phyloP scores from a whole-genome alignment of 2,329 filamentous ascomycete genomes.

The Alternaria ventricosa region DNA sequence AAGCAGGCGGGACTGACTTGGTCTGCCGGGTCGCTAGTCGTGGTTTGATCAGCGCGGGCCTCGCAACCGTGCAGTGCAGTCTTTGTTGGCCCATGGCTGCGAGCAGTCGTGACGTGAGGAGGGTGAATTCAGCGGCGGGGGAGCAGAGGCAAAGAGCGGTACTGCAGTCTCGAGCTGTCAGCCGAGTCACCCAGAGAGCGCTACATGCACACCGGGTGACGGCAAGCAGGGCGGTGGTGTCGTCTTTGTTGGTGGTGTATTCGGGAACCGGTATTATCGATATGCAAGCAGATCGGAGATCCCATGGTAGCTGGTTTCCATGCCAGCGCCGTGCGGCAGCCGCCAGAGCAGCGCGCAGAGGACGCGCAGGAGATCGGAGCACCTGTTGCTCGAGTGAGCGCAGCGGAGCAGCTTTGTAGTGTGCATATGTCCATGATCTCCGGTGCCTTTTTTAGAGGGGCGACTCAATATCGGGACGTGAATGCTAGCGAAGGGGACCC shows the following conservation, averaged over 20 bases:
- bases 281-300: constrained; percentile 12
- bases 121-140: background rate
- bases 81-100: constrained; percentile 2
- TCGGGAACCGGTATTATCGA: constrained; percentile 19
- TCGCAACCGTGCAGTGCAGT: constrained; percentile 4
- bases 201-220: background rate
- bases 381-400: constrained; percentile 2
- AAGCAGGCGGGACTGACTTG: constrained; percentile 27
- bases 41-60: constrained; percentile 40
- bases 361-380: background rate
- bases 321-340: constrained; percentile 20
- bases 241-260: background rate
- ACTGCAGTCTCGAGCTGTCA: background rate
- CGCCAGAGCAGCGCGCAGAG: background rate
- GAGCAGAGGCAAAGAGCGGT: background rate
- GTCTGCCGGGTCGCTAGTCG: constrained; percentile 27
- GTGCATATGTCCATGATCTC: background rate
- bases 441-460: constrained; percentile 26
- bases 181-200: background rate
- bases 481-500: constrained; percentile 33
- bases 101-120: constrained; percentile 3
- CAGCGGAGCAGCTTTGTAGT: constrained; percentile 5
- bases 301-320: constrained; percentile 3
- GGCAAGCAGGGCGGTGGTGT: background rate
- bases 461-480: constrained; percentile 26